Evolutionary conservation across 208 protist species (phyloP), one percentile per base, ranked within the genome.

Genomic region (Trypanosoma avium): DNA sequence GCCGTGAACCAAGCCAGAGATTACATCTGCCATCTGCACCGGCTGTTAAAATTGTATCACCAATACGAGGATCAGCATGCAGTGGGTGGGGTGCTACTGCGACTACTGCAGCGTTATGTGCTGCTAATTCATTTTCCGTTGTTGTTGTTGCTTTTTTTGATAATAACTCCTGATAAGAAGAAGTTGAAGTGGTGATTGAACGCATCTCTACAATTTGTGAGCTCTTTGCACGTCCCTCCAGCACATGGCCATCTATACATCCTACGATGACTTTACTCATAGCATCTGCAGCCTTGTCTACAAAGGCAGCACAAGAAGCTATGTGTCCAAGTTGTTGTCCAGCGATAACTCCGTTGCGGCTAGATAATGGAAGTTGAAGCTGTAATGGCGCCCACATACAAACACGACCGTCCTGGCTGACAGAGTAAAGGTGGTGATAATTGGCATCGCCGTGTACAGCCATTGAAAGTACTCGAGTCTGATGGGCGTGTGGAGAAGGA

Each of bases 241-340:
- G 58, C 5, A 93, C 55, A 19, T 64, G 61, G 26, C 82, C 86
- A 19, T 70, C 71, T n/a, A 73, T 59, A 45, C 81, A 90, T 45
- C 86, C 82, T 33, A 93, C 49, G 47, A 86, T 71, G 12, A 93
- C 82, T 42, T 82, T 69, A 32, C 76, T 84, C 67, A 93, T 81
- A 6, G 82, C 78, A 58, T 85, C 82, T 4, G 77, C 80, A 5
- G 70, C 55, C 45, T 64, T 69, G 32, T 70, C 55, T 12, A 79
- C 74, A 59, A 89, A 85, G 48, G 57, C 70, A 2, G 86, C 82
- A 35, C 67, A 64, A 29, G 70, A 80, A 55, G 61, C 76, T 30
- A 75, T 67, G 52, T 57, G 73, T 35, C 81, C 81, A 67, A 84
- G 74, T 3, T 70, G 49, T n/a, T 65, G 64, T 46, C 73, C 82